These are phyloP conservation scores for Sporothrix humicola DNA, from an alignment of 2,329 filamentous ascomycete genomes.

Conservation along the genomic window DNA sequence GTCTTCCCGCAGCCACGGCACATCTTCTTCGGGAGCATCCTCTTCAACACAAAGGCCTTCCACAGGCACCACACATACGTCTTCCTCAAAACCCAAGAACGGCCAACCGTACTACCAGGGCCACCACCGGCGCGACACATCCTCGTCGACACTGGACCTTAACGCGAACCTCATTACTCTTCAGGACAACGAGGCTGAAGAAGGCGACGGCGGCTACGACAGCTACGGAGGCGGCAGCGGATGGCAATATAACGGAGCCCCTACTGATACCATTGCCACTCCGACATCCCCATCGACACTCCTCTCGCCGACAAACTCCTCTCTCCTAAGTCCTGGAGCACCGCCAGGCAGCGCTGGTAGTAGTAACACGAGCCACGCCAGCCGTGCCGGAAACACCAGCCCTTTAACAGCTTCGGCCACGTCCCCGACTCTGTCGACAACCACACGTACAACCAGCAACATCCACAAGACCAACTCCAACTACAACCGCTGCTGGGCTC, in stretches of 20 bases:
- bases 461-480: slow-evolving; percentile 45
- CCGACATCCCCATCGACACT: background rate
- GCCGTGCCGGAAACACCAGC: background rate
- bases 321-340: background rate
- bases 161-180: slow-evolving; percentile 55
- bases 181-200: slow-evolving; percentile 64
- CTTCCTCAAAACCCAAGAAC: background rate
- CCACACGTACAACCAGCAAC: slow-evolving; percentile 38
- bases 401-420: background rate
- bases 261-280: background rate
- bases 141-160: slow-evolving; percentile 28
- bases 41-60: background rate
- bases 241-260: background rate
- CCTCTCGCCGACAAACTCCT: background rate
- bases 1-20: background rate
- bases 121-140: slow-evolving; percentile 33
- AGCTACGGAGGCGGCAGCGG: background rate
- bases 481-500: slow-evolving; percentile 67
- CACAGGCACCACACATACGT: background rate
- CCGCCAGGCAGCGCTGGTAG: slow-evolving; percentile 1
- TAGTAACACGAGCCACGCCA: background rate
- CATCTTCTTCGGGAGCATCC: background rate
- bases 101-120: background rate
- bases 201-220: slow-evolving; percentile 49
- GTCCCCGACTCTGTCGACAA: too few species aligned